Evolutionary conservation across 176 grass and related monocot species (phyloP).

Genomic region (Oryza glumipatula): DNA sequence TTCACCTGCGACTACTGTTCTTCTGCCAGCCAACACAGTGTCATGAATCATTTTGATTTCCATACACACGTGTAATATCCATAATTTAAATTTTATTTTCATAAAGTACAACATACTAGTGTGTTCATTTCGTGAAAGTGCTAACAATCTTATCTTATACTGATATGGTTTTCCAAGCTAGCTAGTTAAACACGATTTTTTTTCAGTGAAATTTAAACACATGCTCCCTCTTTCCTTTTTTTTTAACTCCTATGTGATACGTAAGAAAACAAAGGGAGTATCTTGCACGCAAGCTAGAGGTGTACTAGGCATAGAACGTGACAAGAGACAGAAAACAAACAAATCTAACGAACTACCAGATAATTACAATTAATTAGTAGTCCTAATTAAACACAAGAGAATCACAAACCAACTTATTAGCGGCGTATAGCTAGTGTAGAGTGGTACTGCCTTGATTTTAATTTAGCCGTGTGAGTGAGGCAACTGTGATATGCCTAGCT

Average conservation of each 20-base stretch:
- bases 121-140: background rate
- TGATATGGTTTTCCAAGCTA: background rate
- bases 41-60: background rate
- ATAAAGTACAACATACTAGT: too few relatives aligned
- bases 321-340: conserved; percentile 3
- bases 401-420: background rate
- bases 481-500: background rate
- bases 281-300: background rate
- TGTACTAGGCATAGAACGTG: background rate
- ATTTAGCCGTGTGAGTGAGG: conserved; percentile 7
- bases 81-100: too few relatives aligned
- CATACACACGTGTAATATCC: background rate
- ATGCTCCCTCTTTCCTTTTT: too few relatives aligned
- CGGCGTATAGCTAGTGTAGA: background rate
- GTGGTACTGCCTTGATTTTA: conserved; percentile 3
- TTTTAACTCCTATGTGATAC: too few relatives aligned
- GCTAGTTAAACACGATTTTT: background rate
- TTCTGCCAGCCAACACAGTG: background rate
- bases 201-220: background rate
- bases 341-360: background rate
- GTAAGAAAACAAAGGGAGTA: too few relatives aligned
- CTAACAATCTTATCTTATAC: background rate
- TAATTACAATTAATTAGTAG: background rate
- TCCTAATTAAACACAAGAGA: background rate
- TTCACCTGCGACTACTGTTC: background rate